Evolutionary conservation across 2,329 filamentous ascomycete species (phyloP), one percentile per base, ranked within the genome.

Genomic region (Neoascochyta sp.): DNA sequence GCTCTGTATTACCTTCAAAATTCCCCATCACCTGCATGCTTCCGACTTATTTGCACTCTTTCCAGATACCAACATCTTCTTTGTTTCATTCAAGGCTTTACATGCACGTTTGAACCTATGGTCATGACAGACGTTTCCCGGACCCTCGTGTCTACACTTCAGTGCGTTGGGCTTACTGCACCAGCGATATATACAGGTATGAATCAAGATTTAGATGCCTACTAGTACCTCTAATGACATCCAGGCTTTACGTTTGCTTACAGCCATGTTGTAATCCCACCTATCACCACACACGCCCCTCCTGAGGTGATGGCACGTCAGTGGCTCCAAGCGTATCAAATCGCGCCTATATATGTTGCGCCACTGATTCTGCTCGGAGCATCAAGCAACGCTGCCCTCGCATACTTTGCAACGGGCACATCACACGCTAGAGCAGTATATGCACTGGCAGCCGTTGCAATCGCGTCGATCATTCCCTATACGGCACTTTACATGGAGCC

Each of bases 401-500:
- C 49, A 2, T 53, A 47, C 32, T 19, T 35, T 3, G 26, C 22
- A 9, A 12, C 11, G 11, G n/a, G 9, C 7, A 24, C 13, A 10
- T 32, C 44, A 9, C 21, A 15, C 10, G 22, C 47, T 1, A 17
- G 28, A 4, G 27, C 22, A 2, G 24, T 53, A 7, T 64, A 64
- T 25, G 47, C 45, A 4, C 33, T 44, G 5, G 38, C 52, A 1
- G 41, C 45, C 9, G 40, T 60, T 16, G 47, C 50, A 27, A 57
- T 45, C 11, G 43, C 34, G 8, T 45, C 35, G 33, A 60, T 65
- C n/a, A 39, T 60, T 11, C 60, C 60, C 0, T 59, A 62, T 16
- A 65, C 61, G 1, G 53, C 62, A 26, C 43, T 63, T 16, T 59
- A 59, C 34, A 65, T 65, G 51, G 63, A 65, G 40, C 60, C 60